These are phyloP conservation scores for Microdochium nivale DNA, from an alignment of 2,329 filamentous ascomycete genomes.

Conservation along the genomic window DNA sequence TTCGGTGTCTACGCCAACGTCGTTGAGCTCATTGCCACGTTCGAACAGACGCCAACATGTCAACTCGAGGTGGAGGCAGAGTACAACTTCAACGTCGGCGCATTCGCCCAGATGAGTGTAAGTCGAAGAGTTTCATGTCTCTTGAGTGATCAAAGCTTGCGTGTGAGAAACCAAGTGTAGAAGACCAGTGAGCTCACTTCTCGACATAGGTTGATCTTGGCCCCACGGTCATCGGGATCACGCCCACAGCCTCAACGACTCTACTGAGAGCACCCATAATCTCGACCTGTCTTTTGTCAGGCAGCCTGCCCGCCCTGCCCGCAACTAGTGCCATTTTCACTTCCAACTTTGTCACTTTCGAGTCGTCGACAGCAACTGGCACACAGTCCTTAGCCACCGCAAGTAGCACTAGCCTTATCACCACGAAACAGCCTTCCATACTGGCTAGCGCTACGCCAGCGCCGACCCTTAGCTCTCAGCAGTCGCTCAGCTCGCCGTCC, in stretches of 20 bases:
- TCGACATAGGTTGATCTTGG: slow-evolving; percentile 16
- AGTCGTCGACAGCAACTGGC: neutral
- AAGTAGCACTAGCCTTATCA: neutral
- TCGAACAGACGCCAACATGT: slow-evolving; percentile 20
- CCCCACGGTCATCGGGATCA: slow-evolving; percentile 22
- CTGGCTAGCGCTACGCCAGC: too few species aligned
- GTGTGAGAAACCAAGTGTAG: too few species aligned
- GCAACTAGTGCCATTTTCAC: too few species aligned
- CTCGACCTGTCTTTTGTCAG: slow-evolving; percentile 15
- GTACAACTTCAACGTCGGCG: slow-evolving; percentile 22
- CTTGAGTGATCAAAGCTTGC: neutral
- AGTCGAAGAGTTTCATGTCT: neutral
- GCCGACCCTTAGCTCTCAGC: too few species aligned
- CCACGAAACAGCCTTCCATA: neutral
- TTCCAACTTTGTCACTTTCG: neutral
- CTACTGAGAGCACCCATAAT: slow-evolving; percentile 19
- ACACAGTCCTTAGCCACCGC: neutral
- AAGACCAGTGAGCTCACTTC: too few species aligned
- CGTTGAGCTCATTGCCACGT: slow-evolving; percentile 33
- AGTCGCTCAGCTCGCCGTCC: too few species aligned
- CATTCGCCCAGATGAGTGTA: slow-evolving; percentile 2
- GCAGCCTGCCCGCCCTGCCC: neutral
- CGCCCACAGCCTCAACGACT: slow-evolving; percentile 26
- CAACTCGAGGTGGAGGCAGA: slow-evolving; percentile 14
- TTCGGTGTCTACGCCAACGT: slow-evolving; percentile 36